Evolutionary conservation across 768 basidiomycete species (phyloP).

Genomic region (Boletus subparvulus): DNA sequence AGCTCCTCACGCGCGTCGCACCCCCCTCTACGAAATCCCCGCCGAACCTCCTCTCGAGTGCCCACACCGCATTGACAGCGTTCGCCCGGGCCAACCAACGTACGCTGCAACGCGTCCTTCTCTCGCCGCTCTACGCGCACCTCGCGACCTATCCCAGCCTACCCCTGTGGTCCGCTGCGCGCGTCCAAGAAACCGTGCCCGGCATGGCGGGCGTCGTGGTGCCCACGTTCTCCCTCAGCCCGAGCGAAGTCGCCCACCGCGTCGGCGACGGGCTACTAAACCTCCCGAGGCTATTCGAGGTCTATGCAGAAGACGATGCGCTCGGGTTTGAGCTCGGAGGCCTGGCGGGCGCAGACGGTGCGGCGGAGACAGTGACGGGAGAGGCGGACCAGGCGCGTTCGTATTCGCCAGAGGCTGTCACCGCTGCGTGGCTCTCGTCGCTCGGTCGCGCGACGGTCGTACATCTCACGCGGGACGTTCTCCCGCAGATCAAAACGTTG

Average conservation of each 20-base stretch:
- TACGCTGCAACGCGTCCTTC: conserved; percentile 77
- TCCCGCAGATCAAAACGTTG: conserved; percentile 70
- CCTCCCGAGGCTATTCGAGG: conserved; percentile 89
- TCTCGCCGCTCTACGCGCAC: conserved; percentile 76
- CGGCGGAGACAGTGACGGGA: conserved; percentile 20
- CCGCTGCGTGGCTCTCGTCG: conserved; percentile 89
- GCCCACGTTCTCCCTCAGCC: conserved; percentile 91
- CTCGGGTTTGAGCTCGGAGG: conserved; percentile 85
- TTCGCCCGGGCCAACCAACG: conserved; percentile 76
- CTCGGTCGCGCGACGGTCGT: conserved; percentile 79
- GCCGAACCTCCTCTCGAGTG: conserved; percentile 47
- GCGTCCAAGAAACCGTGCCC: conserved; percentile 17
- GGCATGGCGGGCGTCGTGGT: conserved; percentile 51
- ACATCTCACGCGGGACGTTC: conserved; percentile 64
- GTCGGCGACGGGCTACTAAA: conserved; percentile 94
- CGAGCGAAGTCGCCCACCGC: conserved; percentile 82
- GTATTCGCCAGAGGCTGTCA: conserved; percentile 70
- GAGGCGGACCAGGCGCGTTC: conserved; percentile 32
- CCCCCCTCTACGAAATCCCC: conserved; percentile 18
- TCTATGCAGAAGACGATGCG: conserved; percentile 90
- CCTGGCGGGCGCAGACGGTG: conserved; percentile 64
- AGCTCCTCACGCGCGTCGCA: conserved; percentile 34
- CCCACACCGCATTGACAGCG: conserved; percentile 53
- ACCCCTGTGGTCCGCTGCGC: conserved; percentile 60
- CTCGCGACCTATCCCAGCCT: conserved; percentile 69